Conservation (phyloP, 2,329 filamentous ascomycete species). For the Colletotrichum sansevieriae region DNA sequence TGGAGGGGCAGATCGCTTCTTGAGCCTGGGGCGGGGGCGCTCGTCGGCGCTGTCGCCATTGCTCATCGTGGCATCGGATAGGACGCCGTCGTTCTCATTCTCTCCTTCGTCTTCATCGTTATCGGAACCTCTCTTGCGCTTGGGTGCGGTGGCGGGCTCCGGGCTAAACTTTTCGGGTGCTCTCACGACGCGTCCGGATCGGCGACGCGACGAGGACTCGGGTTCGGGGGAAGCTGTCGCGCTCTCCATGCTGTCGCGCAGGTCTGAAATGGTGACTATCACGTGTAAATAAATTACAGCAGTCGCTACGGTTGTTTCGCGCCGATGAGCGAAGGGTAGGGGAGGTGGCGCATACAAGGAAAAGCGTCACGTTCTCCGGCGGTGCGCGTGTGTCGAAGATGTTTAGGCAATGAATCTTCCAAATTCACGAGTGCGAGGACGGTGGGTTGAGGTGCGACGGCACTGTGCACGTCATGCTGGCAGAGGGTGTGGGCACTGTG, state of each 20-base stretch:
- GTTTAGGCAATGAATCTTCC: slow-evolving; percentile 34
- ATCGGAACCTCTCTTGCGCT: slow-evolving; percentile 68
- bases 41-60: slow-evolving; percentile 60
- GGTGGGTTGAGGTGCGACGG: slow-evolving; percentile 12
- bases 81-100: slow-evolving; percentile 61
- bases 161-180: slow-evolving; percentile 71
- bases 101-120: slow-evolving; percentile 62
- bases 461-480: slow-evolving; percentile 15
- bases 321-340: slow-evolving; percentile 37
- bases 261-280: not conserved
- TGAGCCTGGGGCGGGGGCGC: slow-evolving; percentile 42
- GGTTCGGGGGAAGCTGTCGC: slow-evolving; percentile 66
- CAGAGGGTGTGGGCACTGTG: slow-evolving; percentile 5
- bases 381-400: slow-evolving; percentile 30
- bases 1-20: slow-evolving; percentile 50
- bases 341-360: slow-evolving; percentile 34
- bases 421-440: slow-evolving; percentile 35
- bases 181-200: slow-evolving; percentile 76
- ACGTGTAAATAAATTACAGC: slow-evolving; percentile 12
- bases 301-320: slow-evolving; percentile 36
- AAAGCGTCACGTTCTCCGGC: slow-evolving; percentile 33
- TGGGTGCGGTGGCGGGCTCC: slow-evolving; percentile 62
- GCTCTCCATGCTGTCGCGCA: slow-evolving; percentile 60
- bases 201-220: slow-evolving; percentile 69
- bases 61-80: slow-evolving; percentile 60